Evolutionary conservation across 345 rosid genomes (phyloP).

Genomic region (Salix koriyanagi): DNA sequence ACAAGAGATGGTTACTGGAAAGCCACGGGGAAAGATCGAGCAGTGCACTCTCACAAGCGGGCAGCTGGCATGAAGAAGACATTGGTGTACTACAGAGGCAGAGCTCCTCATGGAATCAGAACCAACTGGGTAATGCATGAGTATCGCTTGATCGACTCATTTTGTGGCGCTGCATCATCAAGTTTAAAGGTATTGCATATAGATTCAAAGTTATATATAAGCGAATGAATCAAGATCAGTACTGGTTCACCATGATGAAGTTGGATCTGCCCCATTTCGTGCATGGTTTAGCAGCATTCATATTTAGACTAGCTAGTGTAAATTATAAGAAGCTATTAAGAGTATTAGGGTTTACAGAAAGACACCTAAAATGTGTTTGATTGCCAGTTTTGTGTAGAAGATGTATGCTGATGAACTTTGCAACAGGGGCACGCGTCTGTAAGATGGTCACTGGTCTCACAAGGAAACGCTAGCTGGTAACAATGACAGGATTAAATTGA

Average conservation of each 20-base stretch:
- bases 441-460: not conserved
- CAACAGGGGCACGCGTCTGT: not conserved
- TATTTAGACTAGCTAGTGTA: not conserved
- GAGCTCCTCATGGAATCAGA: slow-evolving; percentile 52
- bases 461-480: not conserved
- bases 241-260: not conserved
- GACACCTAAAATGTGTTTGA: not conserved
- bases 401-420: not conserved
- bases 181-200: slow-evolving; percentile 26
- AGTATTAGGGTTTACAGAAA: not conserved
- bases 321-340: not conserved
- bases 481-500: not conserved
- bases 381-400: not conserved
- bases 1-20: slow-evolving; percentile 74
- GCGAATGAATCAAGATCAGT: not conserved
- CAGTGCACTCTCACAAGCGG: slow-evolving; percentile 42
- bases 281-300: not conserved
- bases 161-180: slow-evolving; percentile 24
- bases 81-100: slow-evolving; percentile 64
- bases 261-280: not conserved
- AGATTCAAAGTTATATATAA: too few relatives aligned
- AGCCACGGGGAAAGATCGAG: slow-evolving; percentile 65
- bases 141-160: slow-evolving; percentile 47
- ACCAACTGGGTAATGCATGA: slow-evolving; percentile 84
- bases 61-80: slow-evolving; percentile 78